Base-by-base conservation (phyloP, 805 yeast genomes). In the Saccharomyces jurei region DNA sequence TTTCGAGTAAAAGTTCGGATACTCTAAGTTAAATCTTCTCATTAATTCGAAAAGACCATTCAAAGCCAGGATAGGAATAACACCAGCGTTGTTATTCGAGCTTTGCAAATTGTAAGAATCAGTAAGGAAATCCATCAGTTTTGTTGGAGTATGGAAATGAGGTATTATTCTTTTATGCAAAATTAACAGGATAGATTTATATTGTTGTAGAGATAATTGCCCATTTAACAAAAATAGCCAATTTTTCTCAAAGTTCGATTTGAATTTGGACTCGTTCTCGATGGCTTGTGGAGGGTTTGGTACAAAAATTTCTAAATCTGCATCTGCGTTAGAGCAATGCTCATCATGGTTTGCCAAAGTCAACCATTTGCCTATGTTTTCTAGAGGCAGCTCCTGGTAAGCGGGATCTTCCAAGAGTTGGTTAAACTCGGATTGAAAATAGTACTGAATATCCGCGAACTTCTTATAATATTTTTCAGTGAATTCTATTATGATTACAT, bases 121-220 rank as follows among this genome's bases (percentile, higher is more conserved):
- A 0, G 97, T 89, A 56, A 92, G 75, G 67, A 92, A 94, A 73
- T 92, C 99, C 97, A 94, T 91, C 49, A 94, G 73, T 57, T 80
- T 77, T 47, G 88, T 86, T 6, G 98, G 96, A 59, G 83, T 84
- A 48, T 80, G 77, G 77, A 89, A 80, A 64, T 78, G 80, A 41
- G 97, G 97, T 41, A 92, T 84, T 46, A 94, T 78, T 57, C 95
- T 75, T 66, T 89, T 89, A 69, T 94, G 97, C 61, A 94, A 67
- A 1, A 90, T 77, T 4, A 81, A 71, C 54, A 92, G 73, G 4
- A 85, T 76, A 1, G 84, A 74, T 68, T 88, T 89, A 69, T 86
- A 85, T 66, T 89, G 96, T 2, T 66, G 70, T 2, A 65, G 56
- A 0, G 77, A 68, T 11, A 81, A 66, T 2, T 81, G 77, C 22